Percentiles rank a stretch among this genome's conserved stretches.
Evolutionary conservation across 805 yeast species (phyloP).

Genomic region (Candida germanica): DNA sequence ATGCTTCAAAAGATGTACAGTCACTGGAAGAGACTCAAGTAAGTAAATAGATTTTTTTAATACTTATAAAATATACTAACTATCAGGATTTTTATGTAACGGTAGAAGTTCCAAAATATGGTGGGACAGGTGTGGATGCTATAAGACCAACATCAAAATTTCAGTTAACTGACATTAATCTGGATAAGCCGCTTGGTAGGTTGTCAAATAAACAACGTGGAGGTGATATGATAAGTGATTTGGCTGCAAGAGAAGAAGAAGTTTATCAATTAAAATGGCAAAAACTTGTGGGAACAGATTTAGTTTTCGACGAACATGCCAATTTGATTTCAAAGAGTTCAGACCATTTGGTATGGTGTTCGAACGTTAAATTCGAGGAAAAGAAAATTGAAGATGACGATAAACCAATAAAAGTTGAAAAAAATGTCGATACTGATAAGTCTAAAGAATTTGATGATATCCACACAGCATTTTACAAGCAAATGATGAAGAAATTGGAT

Average conservation of each 20-base stretch:
- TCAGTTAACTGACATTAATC: constrained; percentile 34
- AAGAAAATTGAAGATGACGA: constrained; percentile 19
- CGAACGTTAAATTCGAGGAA: constrained; percentile 21
- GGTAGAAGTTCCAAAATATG: constrained; percentile 28
- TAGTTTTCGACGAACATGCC: constrained; percentile 42
- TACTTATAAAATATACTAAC: constrained; percentile 20
- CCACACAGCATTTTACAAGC: constrained; percentile 11
- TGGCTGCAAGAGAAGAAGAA: constrained; percentile 39
- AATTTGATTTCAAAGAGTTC: constrained; percentile 37
- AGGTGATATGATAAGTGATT: constrained; percentile 21
- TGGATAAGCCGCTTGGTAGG: constrained; percentile 34
- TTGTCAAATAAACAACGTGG: constrained; percentile 30
- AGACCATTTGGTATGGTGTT: constrained; percentile 35
- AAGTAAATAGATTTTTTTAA: constrained; percentile 16
- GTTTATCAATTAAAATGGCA: constrained; percentile 77
- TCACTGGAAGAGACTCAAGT: constrained; percentile 22
- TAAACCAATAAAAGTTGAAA: constrained; percentile 7
- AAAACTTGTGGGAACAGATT: constrained; percentile 72
- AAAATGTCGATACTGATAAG: constrained; percentile 13
- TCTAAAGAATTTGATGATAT: constrained; percentile 11
- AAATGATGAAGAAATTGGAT: constrained; percentile 7
- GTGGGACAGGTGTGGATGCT: constrained; percentile 12
- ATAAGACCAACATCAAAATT: constrained; percentile 41
- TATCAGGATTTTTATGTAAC: constrained; percentile 32
- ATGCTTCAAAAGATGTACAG: constrained; percentile 21